Base-by-base conservation (phyloP, 495 filamentous ascomycete species). In the Neurospora africana region DNA sequence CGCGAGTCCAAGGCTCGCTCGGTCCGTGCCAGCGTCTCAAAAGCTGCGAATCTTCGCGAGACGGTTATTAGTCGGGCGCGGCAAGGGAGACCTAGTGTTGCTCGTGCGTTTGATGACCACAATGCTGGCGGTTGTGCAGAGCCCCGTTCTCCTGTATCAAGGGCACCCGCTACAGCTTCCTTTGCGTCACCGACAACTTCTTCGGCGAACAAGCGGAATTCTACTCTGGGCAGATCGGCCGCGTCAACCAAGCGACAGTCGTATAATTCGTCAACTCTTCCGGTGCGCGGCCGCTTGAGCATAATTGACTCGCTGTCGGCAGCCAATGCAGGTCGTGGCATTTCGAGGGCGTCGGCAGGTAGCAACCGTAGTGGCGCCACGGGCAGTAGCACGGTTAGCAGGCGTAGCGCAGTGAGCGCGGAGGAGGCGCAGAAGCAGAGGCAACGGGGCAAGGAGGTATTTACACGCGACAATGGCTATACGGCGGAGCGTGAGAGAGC, bases 1-100 rank as follows among this genome's bases (percentile, higher is more conserved):
- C 81, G 86, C 30, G 83, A 87, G 67, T 91, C 91, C 83, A 92
- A 91, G 80, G 89, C 90, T 8, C 83, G 86, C 33, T 89, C 90
- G 11, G 78, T 88, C 6, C 86, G 88, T 37, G 75, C 78, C 9
- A 84, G 82, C 72, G 80, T 79, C 70, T 65, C 53, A 17, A 65
- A 19, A 65, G 75, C 40, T 11, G 78, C 70, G 33, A 73, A 78
- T 9, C 85, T 84, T 37, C 83, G 84, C 41, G 85, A 86, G 68
- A 93, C 87, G 11, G 79, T 85, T 33, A 79, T 89, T 47, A 90
- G 88, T 76, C 85, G 82, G 71, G 89, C 88, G 23, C 84, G 90
- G 15, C 84, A 88, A 75, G 84, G 76, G 70, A 79, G 83, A 61
- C 7, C 53, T 9, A 35, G 27, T 65, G 80, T 77, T 2, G 30